phyloP scores from a whole-genome alignment of 208 protist species.

The Trypanosoma avium region DNA sequence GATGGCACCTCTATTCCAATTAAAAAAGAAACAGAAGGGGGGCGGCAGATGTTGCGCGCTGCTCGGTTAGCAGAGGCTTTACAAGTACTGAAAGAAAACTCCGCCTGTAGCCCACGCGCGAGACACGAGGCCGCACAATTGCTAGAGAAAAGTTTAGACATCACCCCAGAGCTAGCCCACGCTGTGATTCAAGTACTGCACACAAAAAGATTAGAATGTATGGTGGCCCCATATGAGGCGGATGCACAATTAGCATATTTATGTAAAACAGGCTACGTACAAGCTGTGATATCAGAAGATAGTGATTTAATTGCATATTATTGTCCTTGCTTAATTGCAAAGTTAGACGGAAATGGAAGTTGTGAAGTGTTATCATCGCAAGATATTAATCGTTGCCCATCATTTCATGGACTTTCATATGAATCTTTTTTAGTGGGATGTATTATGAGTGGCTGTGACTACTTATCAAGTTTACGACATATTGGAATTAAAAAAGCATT shows the following conservation, averaged over 20 bases:
- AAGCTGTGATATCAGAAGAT: constrained; percentile 97
- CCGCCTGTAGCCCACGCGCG: constrained; percentile 24
- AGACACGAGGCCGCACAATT: constrained; percentile 41
- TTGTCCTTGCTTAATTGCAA: constrained; percentile 78
- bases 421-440: constrained; percentile 93
- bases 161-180: constrained; percentile 77
- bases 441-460: constrained; percentile 98
- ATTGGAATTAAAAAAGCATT: constrained; percentile 96
- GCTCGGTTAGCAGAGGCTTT: constrained; percentile 42
- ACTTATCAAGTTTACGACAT: constrained; percentile 87
- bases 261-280: constrained; percentile 79
- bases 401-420: constrained; percentile 37
- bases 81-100: constrained; percentile 37
- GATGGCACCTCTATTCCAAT: constrained; percentile 82
- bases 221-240: constrained; percentile 99
- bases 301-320: constrained; percentile 98
- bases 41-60: constrained; percentile 36
- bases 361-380: constrained; percentile 24
- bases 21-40: constrained; percentile 66
- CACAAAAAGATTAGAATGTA: constrained; percentile 77
- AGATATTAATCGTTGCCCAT: constrained; percentile 20
- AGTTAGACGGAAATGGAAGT: constrained; percentile 49
- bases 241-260: constrained; percentile 99
- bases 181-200: constrained; percentile 74
- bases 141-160: constrained; percentile 70